phyloP scores from a whole-genome alignment of 2,329 filamentous ascomycete species.

The Fusarium vanettenii region DNA sequence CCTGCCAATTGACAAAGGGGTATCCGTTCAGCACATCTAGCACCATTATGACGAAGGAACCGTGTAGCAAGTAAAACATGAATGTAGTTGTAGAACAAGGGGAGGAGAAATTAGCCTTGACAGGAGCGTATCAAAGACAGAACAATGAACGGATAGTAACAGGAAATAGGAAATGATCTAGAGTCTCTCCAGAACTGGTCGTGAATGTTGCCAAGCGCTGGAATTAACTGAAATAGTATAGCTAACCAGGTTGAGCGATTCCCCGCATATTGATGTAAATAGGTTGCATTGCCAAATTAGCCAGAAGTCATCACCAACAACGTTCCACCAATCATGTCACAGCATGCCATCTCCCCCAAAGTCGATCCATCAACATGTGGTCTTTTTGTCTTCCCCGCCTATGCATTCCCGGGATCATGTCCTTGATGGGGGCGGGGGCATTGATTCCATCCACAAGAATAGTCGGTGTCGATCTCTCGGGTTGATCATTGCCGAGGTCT shows the following conservation, averaged over 20 bases:
- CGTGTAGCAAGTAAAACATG: no score
- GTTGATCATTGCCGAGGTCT: background rate
- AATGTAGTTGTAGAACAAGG: no score
- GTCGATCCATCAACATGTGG: background rate
- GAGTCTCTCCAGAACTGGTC: background rate
- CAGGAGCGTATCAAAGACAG: background rate
- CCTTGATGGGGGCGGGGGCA: slow-evolving; percentile 9
- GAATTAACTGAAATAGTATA: background rate
- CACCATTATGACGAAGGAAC: background rate
- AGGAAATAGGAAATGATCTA: background rate
- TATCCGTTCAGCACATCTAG: background rate
- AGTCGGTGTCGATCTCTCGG: background rate
- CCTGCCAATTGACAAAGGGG: background rate
- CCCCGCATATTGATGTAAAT: background rate
- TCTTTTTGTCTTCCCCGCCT: background rate
- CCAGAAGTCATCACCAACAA: background rate
- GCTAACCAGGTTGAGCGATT: background rate
- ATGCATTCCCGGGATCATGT: background rate
- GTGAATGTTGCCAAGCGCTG: background rate
- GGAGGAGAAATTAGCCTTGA: no score
- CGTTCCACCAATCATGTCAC: background rate
- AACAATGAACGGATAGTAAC: background rate
- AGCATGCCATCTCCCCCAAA: background rate
- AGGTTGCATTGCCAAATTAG: background rate
- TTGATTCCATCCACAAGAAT: slow-evolving; percentile 8